Conservation (phyloP, 108 stramenopile genomes). For the Skeletonema tropicum region DNA sequence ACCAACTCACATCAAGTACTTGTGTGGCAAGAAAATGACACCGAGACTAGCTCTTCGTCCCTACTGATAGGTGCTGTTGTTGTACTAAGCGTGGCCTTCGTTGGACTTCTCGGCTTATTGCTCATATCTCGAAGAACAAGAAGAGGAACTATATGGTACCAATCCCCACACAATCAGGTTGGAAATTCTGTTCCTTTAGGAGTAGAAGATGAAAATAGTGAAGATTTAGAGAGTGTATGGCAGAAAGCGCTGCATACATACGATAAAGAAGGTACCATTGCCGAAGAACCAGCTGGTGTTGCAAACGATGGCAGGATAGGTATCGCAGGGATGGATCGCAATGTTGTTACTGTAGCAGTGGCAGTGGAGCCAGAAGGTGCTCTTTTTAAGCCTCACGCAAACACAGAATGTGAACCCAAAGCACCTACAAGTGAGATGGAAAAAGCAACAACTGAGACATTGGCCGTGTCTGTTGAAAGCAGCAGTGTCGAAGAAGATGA, state of each 20-base stretch:
- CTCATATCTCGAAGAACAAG: slow-evolving; percentile 11
- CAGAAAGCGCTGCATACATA: slow-evolving; percentile 22
- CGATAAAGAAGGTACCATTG: background rate
- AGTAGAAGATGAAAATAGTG: slow-evolving; percentile 23
- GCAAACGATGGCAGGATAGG: background rate
- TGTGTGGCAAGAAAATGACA: slow-evolving; percentile 5
- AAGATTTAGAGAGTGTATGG: slow-evolving; percentile 17
- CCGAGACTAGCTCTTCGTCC: slow-evolving; percentile 5
- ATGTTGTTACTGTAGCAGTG: background rate
- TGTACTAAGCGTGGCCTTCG: slow-evolving; percentile 13
- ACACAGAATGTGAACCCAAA: background rate
- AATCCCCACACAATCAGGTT: background rate
- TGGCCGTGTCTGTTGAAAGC: background rate
- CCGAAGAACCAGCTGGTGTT: background rate
- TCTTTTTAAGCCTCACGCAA: background rate
- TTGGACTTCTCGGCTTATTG: slow-evolving; percentile 11
- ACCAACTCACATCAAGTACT: background rate
- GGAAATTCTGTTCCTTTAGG: background rate
- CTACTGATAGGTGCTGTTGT: slow-evolving; percentile 7
- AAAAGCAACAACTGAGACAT: background rate
- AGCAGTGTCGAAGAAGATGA: background rate
- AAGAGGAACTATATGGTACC: background rate
- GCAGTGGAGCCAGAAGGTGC: background rate
- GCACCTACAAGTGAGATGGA: background rate
- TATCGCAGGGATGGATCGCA: background rate